Base-by-base conservation (phyloP, 257 asterid genomes). In the Sherardia arvensis region DNA sequence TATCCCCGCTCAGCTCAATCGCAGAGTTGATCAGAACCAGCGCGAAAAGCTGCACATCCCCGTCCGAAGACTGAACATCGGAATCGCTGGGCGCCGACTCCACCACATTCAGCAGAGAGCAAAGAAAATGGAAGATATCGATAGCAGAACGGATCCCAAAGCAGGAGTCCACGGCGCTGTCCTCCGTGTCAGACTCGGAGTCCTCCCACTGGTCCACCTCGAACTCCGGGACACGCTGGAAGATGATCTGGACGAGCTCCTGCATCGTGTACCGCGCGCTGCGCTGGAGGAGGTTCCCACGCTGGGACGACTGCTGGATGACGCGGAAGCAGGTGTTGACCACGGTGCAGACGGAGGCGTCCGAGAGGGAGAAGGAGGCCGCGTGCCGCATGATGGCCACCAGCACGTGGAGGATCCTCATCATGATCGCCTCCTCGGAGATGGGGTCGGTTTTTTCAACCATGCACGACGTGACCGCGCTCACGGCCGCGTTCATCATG, bases 241-340 rank as follows among this genome's bases (percentile, higher is more conserved):
- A 92, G 34, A 92, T 82, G 0, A 83, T 84, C 76, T 87, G 95
- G 22, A 89, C 80, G 4, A 92, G 79, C 69, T 92, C 99, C 61
- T 87, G 90, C 99, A 92, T 89, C 3, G 94, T 74, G 83, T 79
- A 74, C 75, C 93, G 73, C 0, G 96, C 97, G n/a, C 81, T 84
- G 9, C 99, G 85, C 47, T 87, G 99, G 12, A 89, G 91, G 70
- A 87, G 71, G 68, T 87, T 95, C 0, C 95, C 89, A 0, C 96
- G 82, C 25, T 58, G 67, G 1, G 90, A 83, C 2, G 96, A 84
- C 67, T 87, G 97, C 20, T 87, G 97, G 49, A 92, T 93, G 9
- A 91, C 90, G 75, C 89, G 99, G 70, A 92, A 92, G 54, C 97
- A 92, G 1, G 96, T 84, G 74, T 89, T 92, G 10, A 92, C 95